Evolutionary conservation across 78 protist genomes (phyloP).

Genomic region (Dictyostelium capitatum): DNA sequence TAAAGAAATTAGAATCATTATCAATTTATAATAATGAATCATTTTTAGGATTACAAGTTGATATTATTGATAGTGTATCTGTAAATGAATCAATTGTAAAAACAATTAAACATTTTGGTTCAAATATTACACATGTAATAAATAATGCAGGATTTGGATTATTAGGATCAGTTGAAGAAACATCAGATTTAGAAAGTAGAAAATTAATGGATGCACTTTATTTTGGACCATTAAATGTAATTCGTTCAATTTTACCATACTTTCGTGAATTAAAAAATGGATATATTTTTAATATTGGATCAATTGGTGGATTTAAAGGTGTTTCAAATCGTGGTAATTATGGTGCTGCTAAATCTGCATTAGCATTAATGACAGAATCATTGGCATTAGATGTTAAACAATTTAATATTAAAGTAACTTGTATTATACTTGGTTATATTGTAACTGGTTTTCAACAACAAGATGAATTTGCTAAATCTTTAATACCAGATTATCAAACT

Average conservation of each 20-base stretch:
- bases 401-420: conserved; percentile 15
- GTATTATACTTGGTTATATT: conserved; percentile 17
- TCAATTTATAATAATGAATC: not conserved
- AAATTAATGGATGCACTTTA: conserved; percentile 2
- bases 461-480: not conserved
- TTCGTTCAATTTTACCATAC: not conserved
- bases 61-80: not conserved
- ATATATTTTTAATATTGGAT: conserved; percentile 16
- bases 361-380: conserved; percentile 7
- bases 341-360: conserved; percentile 24
- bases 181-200: conserved; percentile 6
- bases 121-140: conserved; percentile 12
- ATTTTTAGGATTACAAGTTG: conserved; percentile 29
- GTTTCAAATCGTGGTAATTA: not conserved
- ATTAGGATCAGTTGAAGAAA: not conserved
- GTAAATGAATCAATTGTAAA: conserved; percentile 18
- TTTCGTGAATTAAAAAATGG: not conserved
- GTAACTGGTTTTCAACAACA: not conserved
- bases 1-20: not conserved
- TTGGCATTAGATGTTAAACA: conserved; percentile 5
- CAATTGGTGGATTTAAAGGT: conserved; percentile 8
- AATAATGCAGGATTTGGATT: conserved; percentile 32
- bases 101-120: conserved; percentile 20
- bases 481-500: not conserved
- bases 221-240: conserved; percentile 34